Evolutionary conservation across 306 rosid species (phyloP), one percentile per base, ranked within the genome.

Genomic region (Dryas alaskensis): DNA sequence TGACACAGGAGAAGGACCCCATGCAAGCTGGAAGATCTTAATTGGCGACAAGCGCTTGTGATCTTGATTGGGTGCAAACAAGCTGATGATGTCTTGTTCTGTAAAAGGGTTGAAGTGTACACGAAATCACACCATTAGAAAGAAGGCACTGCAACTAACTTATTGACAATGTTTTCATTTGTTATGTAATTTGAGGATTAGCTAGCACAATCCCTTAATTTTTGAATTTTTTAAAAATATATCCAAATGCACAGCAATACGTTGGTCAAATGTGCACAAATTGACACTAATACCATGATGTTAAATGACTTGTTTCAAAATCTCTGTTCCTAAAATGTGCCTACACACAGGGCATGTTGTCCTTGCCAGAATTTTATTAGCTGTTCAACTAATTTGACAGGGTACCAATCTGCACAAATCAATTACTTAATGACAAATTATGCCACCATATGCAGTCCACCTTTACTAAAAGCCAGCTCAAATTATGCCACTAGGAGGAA

Each of bases 1-100:
- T 51, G 92, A 87, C 46, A 88, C 96, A 3, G 84, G 90, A n/a
- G 98, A 94, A 81, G 98, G 97, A 52, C 97, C 98, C 12, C 86
- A 85, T 66, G 86, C 96, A 67, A 92, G 96, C 63, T 80, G 84
- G 91, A 94, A 82, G 89, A 80, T 94, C 82, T 80, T 94, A 67
- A 80, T 89, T 17, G 66, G 86, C 14, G 96, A 91, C 57, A 93
- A 93, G 82, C 81, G 83, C 46, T 79, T 91, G 77, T 86, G 76
- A 88, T 68, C 78, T 69, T 42, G 60, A 45, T 72, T 25, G 80
- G 51, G 61, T 43, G 48, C 68, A 55, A 44, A 67, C 76, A 58
- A 10, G 58, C 42, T 17, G 9, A 9, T 16, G 52, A 4, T 25
- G 19, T 58, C 37, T 60, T 69, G 10, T 62, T 12, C 27, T 55